Base-by-base conservation (phyloP, 1,284 basidiomycete species). In the Microbotryum intermedium region DNA sequence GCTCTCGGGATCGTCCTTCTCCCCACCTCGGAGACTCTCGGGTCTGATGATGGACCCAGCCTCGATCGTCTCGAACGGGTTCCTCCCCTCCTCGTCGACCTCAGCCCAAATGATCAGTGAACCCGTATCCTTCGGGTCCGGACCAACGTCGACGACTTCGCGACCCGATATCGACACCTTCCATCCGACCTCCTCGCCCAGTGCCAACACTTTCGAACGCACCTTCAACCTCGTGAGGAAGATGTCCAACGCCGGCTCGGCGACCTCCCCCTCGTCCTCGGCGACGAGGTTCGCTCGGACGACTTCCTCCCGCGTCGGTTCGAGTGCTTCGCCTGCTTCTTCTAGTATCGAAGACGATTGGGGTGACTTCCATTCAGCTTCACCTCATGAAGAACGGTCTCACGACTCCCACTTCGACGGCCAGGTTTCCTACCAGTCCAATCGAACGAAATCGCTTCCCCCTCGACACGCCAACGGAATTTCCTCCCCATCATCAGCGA, bases 21-120 rank as follows among this genome's bases (percentile, higher is more conserved):
- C 55, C n/a, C 65, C 65, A 0, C 65, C 65, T 0, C 56, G 65
- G 4, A 54, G 65, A 21, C 65, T 67, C 23, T 64, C 62, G 6
- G 54, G 52, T 6, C 60, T 67, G 10, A 67, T 67, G 65, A 39
- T 16, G 34, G 55, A 58, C 26, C 26, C 34, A 11, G 39, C 44
- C 26, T 28, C 25, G 16, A 18, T 44, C 49, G 2, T 56, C 2
- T 43, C 47, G 34, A 39, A 18, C 34, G 34, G 13, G 34, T n/a
- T 43, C 51, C 43, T 54, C 51, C n/a, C 53, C 52, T 42, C 29
- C 34, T 25, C 54, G 21, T 34, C 34, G 34, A 39, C 34, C 18
- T 39, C 34, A 6, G 34, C 34, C 13, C 13, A 39, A 11, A 39
- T 39, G 13, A 18, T 18, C 34, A 39, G 34, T 39, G 34, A 39